Conservation (phyloP, 2,329 filamentous ascomycete genomes). For the Orbilia oligospora region DNA sequence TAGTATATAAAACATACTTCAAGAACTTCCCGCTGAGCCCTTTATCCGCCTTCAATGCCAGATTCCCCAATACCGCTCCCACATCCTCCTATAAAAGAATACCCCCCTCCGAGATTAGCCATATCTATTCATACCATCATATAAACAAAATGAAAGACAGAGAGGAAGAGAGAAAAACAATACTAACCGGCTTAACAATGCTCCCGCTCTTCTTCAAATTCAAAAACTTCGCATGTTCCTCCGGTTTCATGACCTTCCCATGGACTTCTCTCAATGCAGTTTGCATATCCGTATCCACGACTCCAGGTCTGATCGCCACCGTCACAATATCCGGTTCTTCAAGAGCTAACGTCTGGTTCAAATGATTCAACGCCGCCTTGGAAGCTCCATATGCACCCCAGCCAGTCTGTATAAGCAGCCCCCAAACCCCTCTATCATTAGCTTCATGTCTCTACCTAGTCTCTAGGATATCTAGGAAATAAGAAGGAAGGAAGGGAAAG, state of each 20-base stretch:
- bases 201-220: constrained; percentile 78
- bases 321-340: constrained; percentile 86
- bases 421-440: not conserved
- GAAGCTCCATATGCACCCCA: constrained; percentile 87
- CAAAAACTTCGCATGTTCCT: constrained; percentile 76
- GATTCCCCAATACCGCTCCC: constrained; percentile 47
- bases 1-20: constrained; percentile 21
- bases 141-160: not conserved
- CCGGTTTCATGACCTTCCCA: constrained; percentile 73
- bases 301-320: constrained; percentile 73
- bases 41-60: constrained; percentile 41
- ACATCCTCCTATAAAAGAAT: constrained; percentile 54
- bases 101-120: not conserved
- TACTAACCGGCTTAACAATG: constrained; percentile 70
- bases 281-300: constrained; percentile 93
- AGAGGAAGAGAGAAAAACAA: not conserved
- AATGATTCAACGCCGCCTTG: constrained; percentile 86
- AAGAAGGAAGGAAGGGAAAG: not conserved
- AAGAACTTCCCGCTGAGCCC: constrained; percentile 48
- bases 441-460: not conserved
- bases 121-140: not conserved
- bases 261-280: constrained; percentile 81
- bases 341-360: constrained; percentile 78
- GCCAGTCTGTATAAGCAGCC: constrained; percentile 64
- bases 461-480: too few relatives aligned